Base-by-base conservation (phyloP, 345 rosid species). In the Salix arbutifolia region DNA sequence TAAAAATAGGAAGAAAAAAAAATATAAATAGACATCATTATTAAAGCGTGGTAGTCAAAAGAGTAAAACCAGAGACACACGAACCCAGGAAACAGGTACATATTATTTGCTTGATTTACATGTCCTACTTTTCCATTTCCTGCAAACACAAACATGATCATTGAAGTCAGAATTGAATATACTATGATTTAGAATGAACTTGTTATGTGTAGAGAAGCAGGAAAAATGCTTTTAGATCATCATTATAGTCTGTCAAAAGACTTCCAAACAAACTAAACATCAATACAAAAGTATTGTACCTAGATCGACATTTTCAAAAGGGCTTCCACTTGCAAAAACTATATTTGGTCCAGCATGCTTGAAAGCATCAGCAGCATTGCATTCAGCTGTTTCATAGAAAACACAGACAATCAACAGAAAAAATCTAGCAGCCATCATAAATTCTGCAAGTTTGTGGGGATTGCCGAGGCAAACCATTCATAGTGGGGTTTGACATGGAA, bases 1-100 rank as follows among this genome's bases (percentile, higher is more conserved):
- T 96, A 94, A 69, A 66, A 5, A 38, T 65, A 67, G 31, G 75
- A 31, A 71, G n/a, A 61, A 42, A 72, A 30, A 71, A 28, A 71
- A 28, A 18, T 61, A 67, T 28, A 13, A 11, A 76, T 66, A 33
- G 21, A 73, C 46, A 31, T 65, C 61, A 72, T 79, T 18, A 33
- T 33, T 72, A 25, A 42, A 60, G 40, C 44, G 69, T 17, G 28
- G 53, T 38, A 37, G 8, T 69, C 69, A 37, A 58, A 58, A n/a
- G 46, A 26, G 77, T 11, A 58, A 42, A 84, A 72, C 21, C 35
- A 72, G 71, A 65, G 31, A 62, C 84, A 78, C 46, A 79, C 98
- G 60, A 69, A 96, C 97, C 99, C 99, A 1, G 99, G 99, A 86
- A 96, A 96, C 72, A 96, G 89, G 86, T 96, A 96, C 98, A 96